Evolutionary conservation across 768 basidiomycete species (phyloP).

Genomic region (Kwoniella dendrophila): DNA sequence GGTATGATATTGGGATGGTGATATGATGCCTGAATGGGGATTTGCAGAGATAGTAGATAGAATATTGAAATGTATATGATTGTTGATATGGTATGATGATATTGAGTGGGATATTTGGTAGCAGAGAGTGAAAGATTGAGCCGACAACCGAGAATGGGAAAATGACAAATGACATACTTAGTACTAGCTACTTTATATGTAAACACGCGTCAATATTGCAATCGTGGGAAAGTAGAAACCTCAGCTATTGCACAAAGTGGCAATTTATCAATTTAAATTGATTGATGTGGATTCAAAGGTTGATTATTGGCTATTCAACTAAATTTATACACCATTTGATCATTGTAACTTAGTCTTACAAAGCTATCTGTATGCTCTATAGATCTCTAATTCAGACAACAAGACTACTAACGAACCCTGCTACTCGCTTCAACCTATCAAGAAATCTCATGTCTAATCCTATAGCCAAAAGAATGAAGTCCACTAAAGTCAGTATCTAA

Average conservation of each 20-base stretch:
- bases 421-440: neutral
- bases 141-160: slow-evolving; percentile 3
- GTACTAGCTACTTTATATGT: neutral
- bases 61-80: too few relatives aligned
- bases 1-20: too few relatives aligned
- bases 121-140: neutral
- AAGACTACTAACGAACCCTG: neutral
- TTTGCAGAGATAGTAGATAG: too few relatives aligned
- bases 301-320: slow-evolving; percentile 10
- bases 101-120: neutral
- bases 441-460: slow-evolving; percentile 37
- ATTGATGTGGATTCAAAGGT: neutral
- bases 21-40: neutral
- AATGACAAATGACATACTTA: neutral
- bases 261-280: neutral
- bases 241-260: neutral
- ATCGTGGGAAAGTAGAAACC: slow-evolving; percentile 21
- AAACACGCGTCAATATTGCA: neutral
- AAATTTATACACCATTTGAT: neutral
- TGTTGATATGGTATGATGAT: too few relatives aligned
- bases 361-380: slow-evolving; percentile 4
- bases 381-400: neutral
- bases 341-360: neutral
- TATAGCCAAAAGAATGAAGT: slow-evolving; percentile 50
- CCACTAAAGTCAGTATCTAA: slow-evolving; percentile 14